A percentile compares a stretch with the other conserved stretches of the same genome.
phyloP scores from a whole-genome alignment of 176 grass and related monocot genomes.

The Oryza rufipogon region DNA sequence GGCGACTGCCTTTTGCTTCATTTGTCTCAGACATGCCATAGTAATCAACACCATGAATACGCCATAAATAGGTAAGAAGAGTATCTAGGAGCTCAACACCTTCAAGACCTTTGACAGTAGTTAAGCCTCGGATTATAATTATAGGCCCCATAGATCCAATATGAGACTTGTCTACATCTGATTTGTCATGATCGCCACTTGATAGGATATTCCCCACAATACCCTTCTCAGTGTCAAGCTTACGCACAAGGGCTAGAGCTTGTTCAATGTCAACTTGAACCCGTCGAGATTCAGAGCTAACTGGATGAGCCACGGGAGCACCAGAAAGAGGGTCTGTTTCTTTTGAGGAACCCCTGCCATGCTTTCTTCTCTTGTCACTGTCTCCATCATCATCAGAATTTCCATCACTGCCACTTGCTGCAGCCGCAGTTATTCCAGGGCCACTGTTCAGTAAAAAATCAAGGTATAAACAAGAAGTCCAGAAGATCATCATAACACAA shows the following conservation, averaged over 20 bases:
- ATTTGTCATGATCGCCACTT: conserved; percentile 65
- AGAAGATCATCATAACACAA: conserved; percentile 27
- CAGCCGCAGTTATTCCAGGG: conserved; percentile 60
- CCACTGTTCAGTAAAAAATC: conserved; percentile 60
- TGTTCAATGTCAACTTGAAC: conserved; percentile 85
- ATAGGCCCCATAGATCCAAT: conserved; percentile 98
- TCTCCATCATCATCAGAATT: conserved; percentile 95
- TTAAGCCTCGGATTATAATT: conserved; percentile 88
- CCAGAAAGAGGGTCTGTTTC: conserved; percentile 63
- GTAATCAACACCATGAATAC: conserved; percentile 96
- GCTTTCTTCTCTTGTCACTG: conserved; percentile 76
- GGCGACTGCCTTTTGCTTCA: conserved; percentile 79
- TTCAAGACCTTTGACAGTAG: conserved; percentile 95
- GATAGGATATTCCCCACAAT: conserved; percentile 78
- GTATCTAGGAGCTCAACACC: conserved; percentile 93
- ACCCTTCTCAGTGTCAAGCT: conserved; percentile 92
- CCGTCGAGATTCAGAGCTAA: conserved; percentile 72
- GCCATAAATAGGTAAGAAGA: conserved; percentile 91
- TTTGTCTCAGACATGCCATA: conserved; percentile 82
- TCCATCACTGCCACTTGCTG: conserved; percentile 63
- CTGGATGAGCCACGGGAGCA: conserved; percentile 76
- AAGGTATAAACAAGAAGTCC: conserved; percentile 49
- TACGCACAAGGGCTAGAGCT: conserved; percentile 64
- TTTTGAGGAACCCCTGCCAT: conserved; percentile 65
- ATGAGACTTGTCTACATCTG: conserved; percentile 79